Conservation (phyloP, 768 basidiomycete species). For the Kwoniella shandongensis region DNA sequence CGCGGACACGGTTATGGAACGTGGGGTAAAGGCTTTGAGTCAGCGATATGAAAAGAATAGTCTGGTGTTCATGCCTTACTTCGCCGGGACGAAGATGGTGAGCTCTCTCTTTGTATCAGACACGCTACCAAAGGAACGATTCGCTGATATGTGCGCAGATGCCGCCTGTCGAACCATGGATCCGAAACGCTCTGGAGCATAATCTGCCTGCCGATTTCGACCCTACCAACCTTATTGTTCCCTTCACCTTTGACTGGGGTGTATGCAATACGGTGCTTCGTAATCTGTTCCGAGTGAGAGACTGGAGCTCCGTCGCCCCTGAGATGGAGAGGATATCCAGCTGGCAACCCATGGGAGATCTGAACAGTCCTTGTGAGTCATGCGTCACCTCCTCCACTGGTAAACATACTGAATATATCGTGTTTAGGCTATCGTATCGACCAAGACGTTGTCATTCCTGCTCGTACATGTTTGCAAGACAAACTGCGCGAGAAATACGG, state of each 20-base stretch:
- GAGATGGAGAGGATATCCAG: constrained; percentile 1
- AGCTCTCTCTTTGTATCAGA: no score
- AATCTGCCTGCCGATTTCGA: constrained; percentile 25
- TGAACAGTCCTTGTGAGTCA: constrained; percentile 16
- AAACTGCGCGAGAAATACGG: constrained; percentile 34
- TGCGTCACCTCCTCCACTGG: neutral
- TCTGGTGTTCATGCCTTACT: constrained; percentile 28
- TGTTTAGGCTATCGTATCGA: constrained; percentile 14
- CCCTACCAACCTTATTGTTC: constrained; percentile 18
- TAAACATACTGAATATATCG: neutral
- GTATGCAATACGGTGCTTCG: constrained; percentile 20
- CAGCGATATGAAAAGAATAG: constrained; percentile 14
- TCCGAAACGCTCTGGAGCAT: constrained; percentile 8
- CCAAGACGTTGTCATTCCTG: constrained; percentile 45
- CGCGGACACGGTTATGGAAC: constrained; percentile 29
- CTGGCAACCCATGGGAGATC: constrained; percentile 12
- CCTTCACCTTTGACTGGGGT: constrained; percentile 36
- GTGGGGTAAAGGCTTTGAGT: constrained; percentile 14
- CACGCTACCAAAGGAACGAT: neutral
- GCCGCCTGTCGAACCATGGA: constrained; percentile 8
- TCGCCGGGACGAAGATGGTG: constrained; percentile 4
- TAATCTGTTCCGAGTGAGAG: constrained; percentile 23
- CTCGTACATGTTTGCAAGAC: constrained; percentile 34
- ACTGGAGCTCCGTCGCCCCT: constrained; percentile 6
- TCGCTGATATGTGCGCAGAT: neutral